Evolutionary conservation across 2,329 filamentous ascomycete genomes (phyloP), one percentile per base, ranked within the genome.

Genomic region (Talaromyces sp.): DNA sequence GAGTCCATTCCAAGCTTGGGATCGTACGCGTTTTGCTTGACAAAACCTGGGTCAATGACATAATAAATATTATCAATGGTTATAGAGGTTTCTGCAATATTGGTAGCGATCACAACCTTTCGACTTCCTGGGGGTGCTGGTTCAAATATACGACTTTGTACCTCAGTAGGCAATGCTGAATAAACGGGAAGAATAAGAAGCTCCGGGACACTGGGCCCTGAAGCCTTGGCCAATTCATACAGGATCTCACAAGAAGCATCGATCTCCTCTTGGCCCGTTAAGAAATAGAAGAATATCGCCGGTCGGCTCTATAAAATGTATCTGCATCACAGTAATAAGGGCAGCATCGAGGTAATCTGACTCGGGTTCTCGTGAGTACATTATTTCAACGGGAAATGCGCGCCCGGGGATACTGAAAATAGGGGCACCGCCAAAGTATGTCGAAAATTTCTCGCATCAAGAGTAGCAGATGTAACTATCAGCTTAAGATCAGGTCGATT

Each of bases 1-100:
- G 93, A 91, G 66, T 99, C 94, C 93, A 99, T 99, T 49, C 94
- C 94, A 2, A 97, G 83, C 74, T 97, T 97, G 0, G 93, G 90
- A 67, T 99, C 93, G 69, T 97, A 99, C 1, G 90, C 92, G 62
- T 94, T 97, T 69, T 97, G 92, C 77, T 99, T 99, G 55, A 97
- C 93, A 63, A 97, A 99, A 1, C 94, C 94, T 2, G 94, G 92
- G 65, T 99, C 94, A 14, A 99, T 87, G 16, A 99, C 95, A 68
- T 96, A 97, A 76, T 93, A 97, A 61, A 99, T 96, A 44, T 93
- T 89, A 69, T 99, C 94, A 60, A 99, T 97, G 0, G 94, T 99
- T 67, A 99, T 94, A 49, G 91, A 96, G 0, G 94, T 99, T 70
- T 99, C 94, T 0, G 94, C 94, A 66, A 99, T 99, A 65, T 99